Percentiles rank a stretch among this genome's conserved stretches.
These are phyloP conservation scores for Plasmodium yoelii DNA, from an alignment of 169 alveolate genomes.

Conservation along the genomic window DNA sequence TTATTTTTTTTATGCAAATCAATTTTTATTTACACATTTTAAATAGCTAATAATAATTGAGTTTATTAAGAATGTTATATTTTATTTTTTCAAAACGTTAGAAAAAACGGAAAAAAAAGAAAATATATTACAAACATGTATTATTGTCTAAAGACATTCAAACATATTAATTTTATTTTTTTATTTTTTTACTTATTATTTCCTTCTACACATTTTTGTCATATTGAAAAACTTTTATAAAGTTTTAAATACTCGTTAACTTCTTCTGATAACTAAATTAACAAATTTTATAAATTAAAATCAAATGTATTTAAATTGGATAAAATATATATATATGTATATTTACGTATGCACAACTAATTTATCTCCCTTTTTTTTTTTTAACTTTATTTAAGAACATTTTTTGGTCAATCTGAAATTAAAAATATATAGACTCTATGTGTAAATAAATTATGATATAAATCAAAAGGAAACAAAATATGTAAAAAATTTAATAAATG, in stretches of 20 bases:
- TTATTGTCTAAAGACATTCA: not conserved
- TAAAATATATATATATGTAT: not conserved
- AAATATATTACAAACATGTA: conserved; percentile 14
- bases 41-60: too few species aligned
- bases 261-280: conserved; percentile 27
- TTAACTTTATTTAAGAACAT: conserved; percentile 29
- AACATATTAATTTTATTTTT: not conserved
- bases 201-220: not conserved
- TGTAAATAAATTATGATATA: too few species aligned
- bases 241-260: conserved; percentile 18
- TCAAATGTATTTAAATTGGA: not conserved
- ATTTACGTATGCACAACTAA: not conserved
- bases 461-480: too few species aligned
- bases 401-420: conserved; percentile 48
- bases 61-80: too few species aligned
- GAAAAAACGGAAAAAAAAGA: not conserved
- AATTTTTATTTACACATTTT: too few species aligned
- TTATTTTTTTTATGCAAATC: too few species aligned
- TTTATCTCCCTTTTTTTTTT: not conserved
- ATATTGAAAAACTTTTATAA: conserved; percentile 32
- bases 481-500: not conserved
- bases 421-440: too few species aligned
- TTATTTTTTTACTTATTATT: not conserved
- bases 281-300: not conserved
- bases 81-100: too few species aligned